Evolutionary conservation across 345 rosid genomes (phyloP).

Genomic region (Salix dunnii): DNA sequence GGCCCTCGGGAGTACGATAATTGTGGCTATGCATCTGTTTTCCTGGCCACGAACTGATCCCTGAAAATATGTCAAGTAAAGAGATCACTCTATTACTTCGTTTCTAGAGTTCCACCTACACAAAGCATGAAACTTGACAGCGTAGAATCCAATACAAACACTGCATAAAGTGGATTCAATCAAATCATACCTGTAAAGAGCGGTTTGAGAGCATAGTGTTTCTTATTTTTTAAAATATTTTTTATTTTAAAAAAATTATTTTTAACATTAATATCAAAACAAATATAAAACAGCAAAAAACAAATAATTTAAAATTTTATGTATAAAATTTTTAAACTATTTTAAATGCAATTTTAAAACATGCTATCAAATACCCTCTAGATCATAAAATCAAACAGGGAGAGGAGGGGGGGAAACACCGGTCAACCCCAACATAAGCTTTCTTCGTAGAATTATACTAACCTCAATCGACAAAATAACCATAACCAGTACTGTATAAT

Average conservation of each 20-base stretch:
- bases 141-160: background rate
- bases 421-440: background rate
- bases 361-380: too few species aligned
- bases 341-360: too few species aligned
- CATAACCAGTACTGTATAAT: background rate
- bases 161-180: background rate
- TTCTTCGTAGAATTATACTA: background rate
- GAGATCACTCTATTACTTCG: background rate
- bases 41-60: slow-evolving; percentile 81
- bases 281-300: too few species aligned
- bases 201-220: too few species aligned
- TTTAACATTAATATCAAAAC: too few species aligned
- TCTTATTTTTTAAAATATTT: too few species aligned
- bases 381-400: too few species aligned
- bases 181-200: background rate
- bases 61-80: slow-evolving; percentile 26
- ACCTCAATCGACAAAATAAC: background rate
- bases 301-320: too few species aligned
- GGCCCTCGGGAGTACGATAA: slow-evolving; percentile 63
- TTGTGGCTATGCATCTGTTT: slow-evolving; percentile 87
- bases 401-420: background rate
- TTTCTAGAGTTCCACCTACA: background rate
- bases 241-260: too few species aligned
- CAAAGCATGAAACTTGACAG: background rate
- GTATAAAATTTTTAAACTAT: too few species aligned